Evolutionary conservation across 495 filamentous ascomycete genomes (phyloP), one percentile per base, ranked within the genome.

Genomic region (Parathielavia hyrcaniae): DNA sequence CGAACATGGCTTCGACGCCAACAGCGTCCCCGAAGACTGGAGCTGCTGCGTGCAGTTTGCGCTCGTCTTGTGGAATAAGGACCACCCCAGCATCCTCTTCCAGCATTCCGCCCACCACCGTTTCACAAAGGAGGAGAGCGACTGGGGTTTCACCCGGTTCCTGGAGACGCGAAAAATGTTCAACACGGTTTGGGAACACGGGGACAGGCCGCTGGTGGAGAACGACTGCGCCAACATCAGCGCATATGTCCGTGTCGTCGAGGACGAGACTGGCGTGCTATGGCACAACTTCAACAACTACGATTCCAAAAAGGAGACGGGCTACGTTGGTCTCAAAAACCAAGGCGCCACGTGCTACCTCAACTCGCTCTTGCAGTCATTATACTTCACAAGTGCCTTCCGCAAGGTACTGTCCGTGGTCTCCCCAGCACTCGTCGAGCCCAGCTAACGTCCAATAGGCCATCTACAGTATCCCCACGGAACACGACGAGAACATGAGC

Each of bases 281-380:
- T 99, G 93, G 93, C 93, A 99, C 72, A 97, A 89, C 73, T 97
- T 99, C 74, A 82, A 87, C 64, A 95, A 97, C 75, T 98, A 98
- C 65, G 93, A 99, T 66, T 97, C 95, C 17, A 99, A 97, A 75
- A 95, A 92, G 69, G 91, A 96, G 75, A 99, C 93, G 13, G 93
- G 91, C 44, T 96, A 89, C 80, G 93, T 99, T 43, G 93, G 93
- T 23, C 77, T 99, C 43, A 93, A 91, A 68, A 99, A 99, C 65
- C 93, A 99, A 71, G 93, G 93, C 57, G 93, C 93, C 20, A 99
- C 93, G 9, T 99, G 93, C 75, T 99, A 99, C 69, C 79, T 99
- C 20, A 99, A 99, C 72, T 99, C 93, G 2, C 84, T 99, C 11
- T 75, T 99, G 34, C 93, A 99, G 71, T 97, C 93, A 9, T 73